Evolutionary conservation across 2,329 filamentous ascomycete species (phyloP), one percentile per base, ranked within the genome.

Genomic region (Ascochyta koolunga): DNA sequence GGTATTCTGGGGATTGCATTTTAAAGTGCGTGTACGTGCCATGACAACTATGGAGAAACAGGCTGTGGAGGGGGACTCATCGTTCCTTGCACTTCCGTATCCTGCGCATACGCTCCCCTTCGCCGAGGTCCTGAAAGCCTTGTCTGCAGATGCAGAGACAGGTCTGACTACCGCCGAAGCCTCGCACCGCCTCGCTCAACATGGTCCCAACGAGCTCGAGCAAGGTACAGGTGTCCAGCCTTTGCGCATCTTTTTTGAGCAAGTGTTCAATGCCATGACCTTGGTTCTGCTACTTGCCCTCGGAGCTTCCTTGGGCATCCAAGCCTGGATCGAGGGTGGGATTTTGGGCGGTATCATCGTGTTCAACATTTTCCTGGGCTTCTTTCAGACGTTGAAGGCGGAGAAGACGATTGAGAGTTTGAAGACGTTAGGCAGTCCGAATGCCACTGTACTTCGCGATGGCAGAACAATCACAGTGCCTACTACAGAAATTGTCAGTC

Each of bases 251-350:
- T 77, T 92, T 38, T 77, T 89, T 51, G 87, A 88, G 66, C 89
- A 92, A 69, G 74, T 91, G 16, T 84, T 86, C 71, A 92, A 92
- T 79, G 89, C 89, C 54, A 91, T 92, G 89, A 89, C 89, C 63
- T 72, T 90, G 70, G 86, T 87, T 24, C 69, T 79, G 13, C 73
- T 80, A 25, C 67, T 78, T 53, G 77, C 77, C 38, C 78, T 79
- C 76, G 75, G 69, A n/a, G 76, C 78, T 11, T 76, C 71, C 41
- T 79, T 78, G 45, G 78, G 71, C 18, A 78, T 80, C 46, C 41
- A 67, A 33, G 78, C 75, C 1, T 80, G 69, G 66, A 79, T 80
- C 46, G 78, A 80, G 62, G 78, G 76, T 39, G 77, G 78, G 42
- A 77, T 80, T 21, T 67, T 79, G 22, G 74, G 76, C 16, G 75